Base-by-base conservation (phyloP, 306 rosid species). In the Pachyrhizus erosus region DNA sequence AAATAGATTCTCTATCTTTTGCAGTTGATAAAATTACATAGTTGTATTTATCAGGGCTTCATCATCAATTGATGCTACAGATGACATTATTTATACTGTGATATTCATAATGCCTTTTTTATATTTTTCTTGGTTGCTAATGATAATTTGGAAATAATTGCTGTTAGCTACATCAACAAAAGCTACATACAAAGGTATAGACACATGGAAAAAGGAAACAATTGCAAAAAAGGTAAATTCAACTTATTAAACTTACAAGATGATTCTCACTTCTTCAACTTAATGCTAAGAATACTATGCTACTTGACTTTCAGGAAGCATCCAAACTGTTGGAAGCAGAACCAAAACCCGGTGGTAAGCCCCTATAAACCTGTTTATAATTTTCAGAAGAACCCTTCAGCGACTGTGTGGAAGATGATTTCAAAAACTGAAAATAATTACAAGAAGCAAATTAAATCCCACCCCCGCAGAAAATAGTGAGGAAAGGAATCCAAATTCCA, bases 181-280 rank as follows among this genome's bases (percentile, higher is more conserved):
- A 85, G 97, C 97, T 84, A 84, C 91, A 74, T 31, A 85, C 69
- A 92, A 91, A 88, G 97, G 97, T 24, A 18, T 90, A 65, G 90
- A 92, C 4, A 87, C 97, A 76, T 92, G 94, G 94, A 92, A 89
- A 82, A 89, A 89, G 70, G 97, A 92, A 78, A 87, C 97, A 55
- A 62, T 78, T 77, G 88, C 91, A 93, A 90, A 87, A 73, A 89
- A 81, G 93, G 97, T 92, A 75, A 74, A 51, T 1, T 76, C 39
- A 9, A n/a, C 13, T 37, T 39, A 26, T 60, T 69, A 15, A 40
- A 10, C 6, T 66, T 62, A n/a, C 17, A 34, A 49, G 23, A 20
- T 52, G 68, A 82, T 14, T 71, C 17, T 76, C 42, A 29, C 43
- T 33, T 13, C 23, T 18, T 62, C 73, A 43, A 73, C 76, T 68